Evolutionary conservation across 352 stramenopile species (phyloP).

Genomic region (Phytopythium oedochilum): DNA sequence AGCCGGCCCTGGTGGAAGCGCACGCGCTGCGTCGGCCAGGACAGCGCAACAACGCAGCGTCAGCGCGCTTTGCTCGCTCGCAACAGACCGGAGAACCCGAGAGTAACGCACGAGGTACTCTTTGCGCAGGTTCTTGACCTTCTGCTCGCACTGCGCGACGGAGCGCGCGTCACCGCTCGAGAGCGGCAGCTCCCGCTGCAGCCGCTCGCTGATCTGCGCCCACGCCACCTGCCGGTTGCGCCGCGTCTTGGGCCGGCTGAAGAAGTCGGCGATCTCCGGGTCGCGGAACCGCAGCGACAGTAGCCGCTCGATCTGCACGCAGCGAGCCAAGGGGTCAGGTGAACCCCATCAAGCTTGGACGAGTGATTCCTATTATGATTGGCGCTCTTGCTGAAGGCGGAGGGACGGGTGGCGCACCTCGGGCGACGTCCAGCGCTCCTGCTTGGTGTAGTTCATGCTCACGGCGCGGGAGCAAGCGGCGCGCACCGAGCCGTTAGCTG

Average conservation of each 20-base stretch:
- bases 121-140: slow-evolving; percentile 16
- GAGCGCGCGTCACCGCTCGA: slow-evolving; percentile 9
- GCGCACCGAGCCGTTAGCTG: not conserved
- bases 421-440: slow-evolving; percentile 10
- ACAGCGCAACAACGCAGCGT: not conserved
- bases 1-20: slow-evolving; percentile 1
- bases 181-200: slow-evolving; percentile 9
- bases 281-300: slow-evolving; percentile 11
- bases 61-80: too few relatives aligned
- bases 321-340: not conserved
- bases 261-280: slow-evolving; percentile 1
- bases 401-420: slow-evolving; percentile 3
- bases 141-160: slow-evolving; percentile 12
- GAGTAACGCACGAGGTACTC: slow-evolving; percentile 7
- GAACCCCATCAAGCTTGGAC: not conserved
- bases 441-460: slow-evolving; percentile 6
- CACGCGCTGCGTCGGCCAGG: not conserved
- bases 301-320: slow-evolving; percentile 5
- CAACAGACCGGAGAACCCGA: too few relatives aligned
- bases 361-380: too few relatives aligned
- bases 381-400: too few relatives aligned
- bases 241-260: slow-evolving; percentile 4
- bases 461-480: not conserved
- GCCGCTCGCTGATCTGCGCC: slow-evolving; percentile 8
- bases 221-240: slow-evolving; percentile 10